phyloP scores from a whole-genome alignment of 371 early-diverging fungal species.

The Thermomucor indicae-seudaticae region DNA sequence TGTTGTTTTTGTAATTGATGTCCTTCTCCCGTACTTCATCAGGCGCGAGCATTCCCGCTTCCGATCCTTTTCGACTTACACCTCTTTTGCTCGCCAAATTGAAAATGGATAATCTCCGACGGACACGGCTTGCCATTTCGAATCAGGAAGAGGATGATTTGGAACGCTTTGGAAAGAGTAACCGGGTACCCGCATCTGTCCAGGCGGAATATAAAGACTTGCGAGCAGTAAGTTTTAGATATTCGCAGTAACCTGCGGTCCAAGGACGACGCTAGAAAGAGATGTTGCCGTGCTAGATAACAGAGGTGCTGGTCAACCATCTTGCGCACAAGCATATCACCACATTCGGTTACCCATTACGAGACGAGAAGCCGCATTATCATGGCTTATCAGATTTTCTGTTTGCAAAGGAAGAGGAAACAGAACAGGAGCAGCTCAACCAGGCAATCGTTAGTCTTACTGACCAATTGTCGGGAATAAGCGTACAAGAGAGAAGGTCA shows the following conservation, averaged over 20 bases:
- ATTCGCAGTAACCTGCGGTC: neutral
- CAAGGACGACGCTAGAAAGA: neutral
- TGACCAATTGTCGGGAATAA: slow-evolving; percentile 14
- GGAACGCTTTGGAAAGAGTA: neutral
- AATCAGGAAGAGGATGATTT: neutral
- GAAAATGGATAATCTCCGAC: slow-evolving; percentile 41
- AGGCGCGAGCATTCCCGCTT: slow-evolving; percentile 44
- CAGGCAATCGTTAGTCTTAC: slow-evolving; percentile 23
- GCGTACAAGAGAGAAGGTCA: slow-evolving; percentile 10
- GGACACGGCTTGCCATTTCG: slow-evolving; percentile 9
- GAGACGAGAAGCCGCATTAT: slow-evolving; percentile 3
- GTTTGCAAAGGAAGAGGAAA: slow-evolving; percentile 21
- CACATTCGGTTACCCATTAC: slow-evolving; percentile 21
- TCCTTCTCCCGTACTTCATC: slow-evolving; percentile 1
- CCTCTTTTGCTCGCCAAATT: slow-evolving; percentile 42
- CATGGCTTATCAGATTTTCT: slow-evolving; percentile 31
- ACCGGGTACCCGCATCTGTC: slow-evolving; percentile 3
- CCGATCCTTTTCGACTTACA: slow-evolving; percentile 44
- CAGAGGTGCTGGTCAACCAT: slow-evolving; percentile 39
- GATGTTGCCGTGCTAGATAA: slow-evolving; percentile 18
- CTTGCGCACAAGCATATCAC: slow-evolving; percentile 36
- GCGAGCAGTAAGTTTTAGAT: slow-evolving; percentile 21
- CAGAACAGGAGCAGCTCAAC: slow-evolving; percentile 14
- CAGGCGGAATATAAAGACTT: slow-evolving; percentile 34
- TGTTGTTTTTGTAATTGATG: neutral